Conservation (phyloP, 169 alveolate species). For the Eimeria falciformis region DNA sequence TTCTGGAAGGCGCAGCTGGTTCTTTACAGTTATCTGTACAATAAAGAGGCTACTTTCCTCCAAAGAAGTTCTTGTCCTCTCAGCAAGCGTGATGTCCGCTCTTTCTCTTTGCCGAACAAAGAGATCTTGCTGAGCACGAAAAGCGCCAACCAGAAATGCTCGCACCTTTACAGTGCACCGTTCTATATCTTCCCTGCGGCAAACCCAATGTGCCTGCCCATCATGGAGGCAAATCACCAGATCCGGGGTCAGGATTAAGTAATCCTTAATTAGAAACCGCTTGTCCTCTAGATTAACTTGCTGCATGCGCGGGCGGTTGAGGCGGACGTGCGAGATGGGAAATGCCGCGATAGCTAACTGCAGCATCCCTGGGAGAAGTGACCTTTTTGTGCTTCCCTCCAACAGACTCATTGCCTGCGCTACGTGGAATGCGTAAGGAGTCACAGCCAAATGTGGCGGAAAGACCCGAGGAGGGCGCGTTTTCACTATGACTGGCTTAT, state of each 20-base stretch:
- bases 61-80: not conserved
- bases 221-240: slow-evolving; percentile 52
- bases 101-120: slow-evolving; percentile 17
- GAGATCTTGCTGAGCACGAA: slow-evolving; percentile 49
- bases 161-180: slow-evolving; percentile 42
- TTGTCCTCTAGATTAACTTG: not conserved
- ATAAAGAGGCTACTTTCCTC: not conserved
- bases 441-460: slow-evolving; percentile 57
- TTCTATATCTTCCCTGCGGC: slow-evolving; percentile 63
- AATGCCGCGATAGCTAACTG: slow-evolving; percentile 63
- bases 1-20: slow-evolving; percentile 38
- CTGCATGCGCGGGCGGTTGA: slow-evolving; percentile 22
- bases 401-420: slow-evolving; percentile 51
- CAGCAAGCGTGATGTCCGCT: not conserved
- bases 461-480: slow-evolving; percentile 63
- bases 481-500: slow-evolving; percentile 16
- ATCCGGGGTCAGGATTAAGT: slow-evolving; percentile 54
- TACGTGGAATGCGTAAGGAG: slow-evolving; percentile 25
- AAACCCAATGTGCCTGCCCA: slow-evolving; percentile 73
- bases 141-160: slow-evolving; percentile 45
- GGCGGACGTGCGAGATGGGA: slow-evolving; percentile 46
- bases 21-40: slow-evolving; percentile 40
- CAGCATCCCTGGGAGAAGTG: slow-evolving; percentile 36
- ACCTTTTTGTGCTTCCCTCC: slow-evolving; percentile 39
- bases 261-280: slow-evolving; percentile 9